Conservation (phyloP, 2,329 filamentous ascomycete species). For the Alternaria angustiovoidea region DNA sequence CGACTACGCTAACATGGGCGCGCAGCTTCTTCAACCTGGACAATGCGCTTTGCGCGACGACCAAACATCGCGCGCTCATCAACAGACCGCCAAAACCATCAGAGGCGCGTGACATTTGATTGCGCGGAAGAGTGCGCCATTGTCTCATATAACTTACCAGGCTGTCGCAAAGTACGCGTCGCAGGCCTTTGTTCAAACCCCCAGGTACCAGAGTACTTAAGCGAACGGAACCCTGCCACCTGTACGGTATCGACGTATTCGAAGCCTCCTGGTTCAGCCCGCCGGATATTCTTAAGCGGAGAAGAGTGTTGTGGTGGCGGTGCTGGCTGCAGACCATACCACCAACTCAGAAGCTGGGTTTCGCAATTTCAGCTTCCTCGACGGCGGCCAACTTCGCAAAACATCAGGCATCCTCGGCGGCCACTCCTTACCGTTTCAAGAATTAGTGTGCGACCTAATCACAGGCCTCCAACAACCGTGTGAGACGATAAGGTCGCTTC, state of each 20-base stretch:
- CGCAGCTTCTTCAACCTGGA: slow-evolving; percentile 11
- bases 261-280: slow-evolving; percentile 6
- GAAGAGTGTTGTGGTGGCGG: slow-evolving; percentile 23
- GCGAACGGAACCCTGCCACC: slow-evolving; percentile 9
- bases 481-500: slow-evolving; percentile 6
- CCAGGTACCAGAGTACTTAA: not conserved
- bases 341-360: slow-evolving; percentile 10
- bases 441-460: not conserved
- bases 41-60: slow-evolving; percentile 2
- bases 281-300: slow-evolving; percentile 13
- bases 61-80: slow-evolving; percentile 5
- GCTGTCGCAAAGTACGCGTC: not conserved
- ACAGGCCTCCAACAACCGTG: not conserved
- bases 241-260: not conserved
- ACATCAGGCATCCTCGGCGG: slow-evolving; percentile 7
- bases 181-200: not conserved
- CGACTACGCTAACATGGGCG: slow-evolving; percentile 7
- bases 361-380: slow-evolving; percentile 5
- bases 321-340: slow-evolving; percentile 17
- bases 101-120: slow-evolving; percentile 2
- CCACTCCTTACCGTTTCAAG: slow-evolving; percentile 5
- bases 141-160: not conserved
- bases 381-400: slow-evolving; percentile 9
- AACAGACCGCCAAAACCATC: not conserved
- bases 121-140: not conserved